Conservation (phyloP, 345 rosid species). For the Aquilaria malaccensis region DNA sequence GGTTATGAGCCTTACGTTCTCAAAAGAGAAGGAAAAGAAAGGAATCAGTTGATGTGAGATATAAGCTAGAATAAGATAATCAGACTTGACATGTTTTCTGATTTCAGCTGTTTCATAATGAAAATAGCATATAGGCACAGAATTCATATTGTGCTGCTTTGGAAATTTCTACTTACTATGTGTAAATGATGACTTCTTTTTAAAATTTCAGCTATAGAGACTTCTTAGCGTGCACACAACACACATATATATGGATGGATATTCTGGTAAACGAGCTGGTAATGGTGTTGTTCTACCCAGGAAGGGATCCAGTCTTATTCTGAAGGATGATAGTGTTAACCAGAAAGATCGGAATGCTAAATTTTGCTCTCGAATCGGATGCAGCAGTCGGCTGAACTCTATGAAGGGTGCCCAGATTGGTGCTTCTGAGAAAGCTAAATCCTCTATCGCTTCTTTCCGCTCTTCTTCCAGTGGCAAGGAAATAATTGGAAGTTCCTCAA, state of each 20-base stretch:
- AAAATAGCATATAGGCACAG: not conserved
- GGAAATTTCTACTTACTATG: not conserved
- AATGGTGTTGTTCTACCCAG: constrained; percentile 35
- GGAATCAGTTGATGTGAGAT: not conserved
- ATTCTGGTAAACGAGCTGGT: constrained; percentile 55
- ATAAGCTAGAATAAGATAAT: not conserved
- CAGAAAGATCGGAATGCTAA: constrained; percentile 51
- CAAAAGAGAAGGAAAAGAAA: too few relatives aligned
- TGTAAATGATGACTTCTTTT: not conserved
- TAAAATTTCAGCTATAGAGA: constrained; percentile 26
- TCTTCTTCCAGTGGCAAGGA: constrained; percentile 58
- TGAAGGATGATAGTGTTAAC: constrained; percentile 63
- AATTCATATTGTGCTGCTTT: too few relatives aligned
- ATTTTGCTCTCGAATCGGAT: constrained; percentile 55
- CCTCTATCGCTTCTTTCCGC: constrained; percentile 39
- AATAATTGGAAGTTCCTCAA: constrained; percentile 62
- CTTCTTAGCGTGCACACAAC: not conserved
- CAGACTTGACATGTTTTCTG: not conserved
- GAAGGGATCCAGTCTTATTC: constrained; percentile 46
- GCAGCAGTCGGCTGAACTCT: constrained; percentile 50
- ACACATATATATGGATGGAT: constrained; percentile 85
- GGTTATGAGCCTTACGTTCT: too few relatives aligned
- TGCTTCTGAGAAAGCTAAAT: constrained; percentile 46
- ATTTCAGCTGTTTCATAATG: not conserved
- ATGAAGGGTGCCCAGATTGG: constrained; percentile 37